phyloP scores from a whole-genome alignment of 331 rosid genomes.

The Rosa hybrid region DNA sequence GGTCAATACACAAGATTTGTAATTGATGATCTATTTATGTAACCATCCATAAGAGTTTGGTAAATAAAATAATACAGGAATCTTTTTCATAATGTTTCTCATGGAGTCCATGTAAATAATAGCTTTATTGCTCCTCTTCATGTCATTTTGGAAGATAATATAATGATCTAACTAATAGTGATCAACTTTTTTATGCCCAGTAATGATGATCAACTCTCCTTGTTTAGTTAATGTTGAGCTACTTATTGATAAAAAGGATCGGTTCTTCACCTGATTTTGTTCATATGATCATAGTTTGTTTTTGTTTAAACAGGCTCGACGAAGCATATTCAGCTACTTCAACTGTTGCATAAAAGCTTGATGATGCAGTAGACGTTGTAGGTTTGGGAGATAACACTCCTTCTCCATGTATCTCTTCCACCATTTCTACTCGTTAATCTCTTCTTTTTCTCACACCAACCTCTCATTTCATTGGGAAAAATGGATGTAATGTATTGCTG shows the following conservation, averaged over 20 bases:
- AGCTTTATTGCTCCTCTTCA: not conserved
- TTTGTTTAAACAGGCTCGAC: conserved; percentile 48
- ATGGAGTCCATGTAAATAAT: not conserved
- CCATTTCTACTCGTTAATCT: conserved; percentile 5
- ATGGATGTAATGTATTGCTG: not conserved
- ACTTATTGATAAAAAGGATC: not conserved
- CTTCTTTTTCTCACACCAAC: not conserved
- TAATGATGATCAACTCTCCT: not conserved
- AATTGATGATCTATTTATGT: not conserved
- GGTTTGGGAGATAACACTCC: not conserved
- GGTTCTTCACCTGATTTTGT: not conserved
- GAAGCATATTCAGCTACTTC: conserved; percentile 84
- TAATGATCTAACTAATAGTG: not conserved
- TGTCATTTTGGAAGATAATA: not conserved
- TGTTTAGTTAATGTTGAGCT: not conserved
- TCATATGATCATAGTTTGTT: not conserved
- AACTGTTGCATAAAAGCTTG: conserved; percentile 82
- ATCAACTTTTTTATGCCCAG: not conserved
- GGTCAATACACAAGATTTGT: not conserved
- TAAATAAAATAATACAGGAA: not conserved
- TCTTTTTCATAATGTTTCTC: no score
- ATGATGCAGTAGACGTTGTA: conserved; percentile 8
- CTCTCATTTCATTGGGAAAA: not conserved
- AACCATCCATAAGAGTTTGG: not conserved
- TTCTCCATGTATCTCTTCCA: not conserved